Evolutionary conservation across 108 stramenopile species (phyloP), one percentile per base, ranked within the genome.

Genomic region (Cyclotella choctawhatcheeana): DNA sequence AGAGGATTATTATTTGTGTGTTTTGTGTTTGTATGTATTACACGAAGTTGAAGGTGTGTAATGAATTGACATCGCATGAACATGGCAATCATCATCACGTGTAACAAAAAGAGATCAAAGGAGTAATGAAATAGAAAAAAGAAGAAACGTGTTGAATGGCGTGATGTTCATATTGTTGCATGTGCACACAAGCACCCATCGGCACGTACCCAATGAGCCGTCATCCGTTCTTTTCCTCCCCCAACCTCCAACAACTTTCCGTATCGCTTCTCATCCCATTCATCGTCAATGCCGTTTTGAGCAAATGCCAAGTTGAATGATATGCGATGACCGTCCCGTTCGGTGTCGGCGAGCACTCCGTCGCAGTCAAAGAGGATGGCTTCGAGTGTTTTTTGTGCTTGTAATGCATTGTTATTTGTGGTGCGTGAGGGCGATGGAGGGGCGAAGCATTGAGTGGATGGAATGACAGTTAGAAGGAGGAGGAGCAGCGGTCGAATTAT

Each of bases 321-420:
- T 8, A 84, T 76, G 8, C 97, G 84, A 56, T 97, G 55, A 10
- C 55, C 97, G 64, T 97, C 97, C 4, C 93, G 88, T 73, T 97
- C 97, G 0, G 97, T 97, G 59, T 97, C 97, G 13, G 97, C 97
- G 37, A 97, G 69, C 16, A 97, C 97, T 20, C 97, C 97, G 62
- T 97, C 97, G 83, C 95, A 96, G 70, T 93, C 92, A 79, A 90
- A 93, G 0, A 92, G 74, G 62, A 92, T 92, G n/a, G 88, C 91
- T 58, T 92, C 86, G 20, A 89, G 76, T 18, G 44, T 32, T 59
- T 10, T n/a, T 47, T 32, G 37, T 40, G 37, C 37, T 8, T 12
- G 72, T 20, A 2, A 53, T 17, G 17, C 53, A 35, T 16, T n/a
- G 18, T n/a, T n/a, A n/a, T n/a, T 48, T 8, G 16, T 8, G 47